These are phyloP conservation scores for Begonia fuchsioides DNA, from an alignment of 306 rosid species.

Conservation along the genomic window DNA sequence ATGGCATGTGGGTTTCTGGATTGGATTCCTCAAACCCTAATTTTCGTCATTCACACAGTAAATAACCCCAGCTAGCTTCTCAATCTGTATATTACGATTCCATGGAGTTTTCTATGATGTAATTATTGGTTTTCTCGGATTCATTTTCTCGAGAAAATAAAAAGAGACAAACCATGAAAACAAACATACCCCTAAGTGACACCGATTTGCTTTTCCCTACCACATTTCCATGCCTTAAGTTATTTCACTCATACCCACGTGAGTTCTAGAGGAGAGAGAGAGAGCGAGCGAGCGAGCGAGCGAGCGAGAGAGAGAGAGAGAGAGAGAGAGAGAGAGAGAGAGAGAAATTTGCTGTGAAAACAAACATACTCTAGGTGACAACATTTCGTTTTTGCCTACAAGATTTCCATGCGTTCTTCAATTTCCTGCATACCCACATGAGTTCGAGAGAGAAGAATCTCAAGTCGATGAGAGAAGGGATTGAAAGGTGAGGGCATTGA, in stretches of 20 bases:
- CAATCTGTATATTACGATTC: too few species aligned
- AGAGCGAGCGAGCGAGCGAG: too few species aligned
- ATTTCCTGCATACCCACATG: not conserved
- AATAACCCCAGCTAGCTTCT: too few species aligned
- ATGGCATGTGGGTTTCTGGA: conserved; percentile 58
- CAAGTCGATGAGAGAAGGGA: conserved; percentile 9
- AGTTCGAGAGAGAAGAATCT: conserved; percentile 35
- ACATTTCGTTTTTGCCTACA: conserved; percentile 57
- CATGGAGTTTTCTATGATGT: too few species aligned
- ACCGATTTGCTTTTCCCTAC: conserved; percentile 61
- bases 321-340: too few species aligned
- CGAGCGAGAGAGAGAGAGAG: too few species aligned
- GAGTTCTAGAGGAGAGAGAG: conserved; percentile 18
- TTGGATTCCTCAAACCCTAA: conserved; percentile 62
- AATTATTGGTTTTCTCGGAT: not conserved
- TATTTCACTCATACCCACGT: not conserved
- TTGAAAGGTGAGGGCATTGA: conserved; percentile 53
- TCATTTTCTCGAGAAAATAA: not conserved
- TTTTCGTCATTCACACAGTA: conserved; percentile 11
- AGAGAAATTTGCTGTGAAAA: too few species aligned
- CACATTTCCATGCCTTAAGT: conserved; percentile 16
- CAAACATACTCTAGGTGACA: conserved; percentile 61
- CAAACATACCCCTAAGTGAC: conserved; percentile 60
- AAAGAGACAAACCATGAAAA: conserved; percentile 16
- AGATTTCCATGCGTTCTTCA: conserved; percentile 16